phyloP scores from a whole-genome alignment of 352 stramenopile species.

The Pythium vanterpoolii region DNA sequence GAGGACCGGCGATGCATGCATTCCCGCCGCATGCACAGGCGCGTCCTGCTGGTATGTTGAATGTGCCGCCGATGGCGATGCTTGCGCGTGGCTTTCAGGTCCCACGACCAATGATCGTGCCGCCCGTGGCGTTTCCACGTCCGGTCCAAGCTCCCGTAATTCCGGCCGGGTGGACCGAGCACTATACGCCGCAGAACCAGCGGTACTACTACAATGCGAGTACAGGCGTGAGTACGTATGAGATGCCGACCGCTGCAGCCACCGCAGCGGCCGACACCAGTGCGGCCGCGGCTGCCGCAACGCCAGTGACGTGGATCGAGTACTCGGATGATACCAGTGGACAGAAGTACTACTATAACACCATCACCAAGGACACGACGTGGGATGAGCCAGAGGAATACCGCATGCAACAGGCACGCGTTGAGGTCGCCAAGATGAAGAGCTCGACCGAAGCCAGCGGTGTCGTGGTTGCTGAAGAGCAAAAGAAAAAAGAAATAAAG shows the following conservation, averaged over 20 bases:
- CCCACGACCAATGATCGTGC: not conserved
- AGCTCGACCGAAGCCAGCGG: conserved; percentile 22
- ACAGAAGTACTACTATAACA: conserved; percentile 83
- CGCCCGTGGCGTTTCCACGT: not conserved
- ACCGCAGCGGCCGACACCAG: not conserved
- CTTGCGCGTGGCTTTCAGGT: conserved; percentile 14
- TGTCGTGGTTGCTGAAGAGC: conserved; percentile 19
- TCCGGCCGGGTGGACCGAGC: conserved; percentile 60
- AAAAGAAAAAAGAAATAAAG: conserved; percentile 38
- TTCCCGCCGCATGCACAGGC: conserved; percentile 17
- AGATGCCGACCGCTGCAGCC: conserved; percentile 25
- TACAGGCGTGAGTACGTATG: conserved; percentile 65
- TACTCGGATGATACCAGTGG: conserved; percentile 74
- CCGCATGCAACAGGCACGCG: conserved; percentile 65
- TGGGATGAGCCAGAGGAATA: conserved; percentile 82
- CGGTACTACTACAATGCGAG: conserved; percentile 61
- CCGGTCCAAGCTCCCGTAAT: conserved; percentile 6
- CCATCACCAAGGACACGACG: conserved; percentile 62
- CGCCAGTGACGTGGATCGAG: conserved; percentile 52
- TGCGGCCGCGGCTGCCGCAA: not conserved
- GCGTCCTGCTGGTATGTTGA: not conserved
- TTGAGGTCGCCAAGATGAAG: conserved; percentile 70
- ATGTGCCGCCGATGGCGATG: conserved; percentile 23
- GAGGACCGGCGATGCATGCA: conserved; percentile 11
- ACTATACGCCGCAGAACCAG: conserved; percentile 46